Conservation (phyloP, 768 basidiomycete genomes). For the Rickenella mellea region DNA sequence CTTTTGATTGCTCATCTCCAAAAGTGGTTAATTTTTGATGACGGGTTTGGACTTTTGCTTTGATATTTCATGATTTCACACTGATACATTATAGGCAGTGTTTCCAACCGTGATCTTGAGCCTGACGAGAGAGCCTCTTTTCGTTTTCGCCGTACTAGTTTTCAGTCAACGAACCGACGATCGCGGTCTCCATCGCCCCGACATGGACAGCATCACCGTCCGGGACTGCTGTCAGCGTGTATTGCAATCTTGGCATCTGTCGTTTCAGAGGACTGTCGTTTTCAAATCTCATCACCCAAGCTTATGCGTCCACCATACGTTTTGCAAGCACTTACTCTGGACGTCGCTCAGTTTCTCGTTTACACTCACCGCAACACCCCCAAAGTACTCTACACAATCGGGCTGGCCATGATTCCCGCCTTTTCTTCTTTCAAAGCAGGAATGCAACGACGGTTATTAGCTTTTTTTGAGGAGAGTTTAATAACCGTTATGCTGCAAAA, state of each 20-base stretch:
- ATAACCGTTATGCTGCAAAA: conserved; percentile 44
- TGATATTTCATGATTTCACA: background rate
- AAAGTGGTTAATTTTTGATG: conserved; percentile 57
- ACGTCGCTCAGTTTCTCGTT: conserved; percentile 61
- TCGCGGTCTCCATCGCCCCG: conserved; percentile 45
- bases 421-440: conserved; percentile 56
- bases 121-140: conserved; percentile 26
- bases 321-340: conserved; percentile 62
- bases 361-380: conserved; percentile 43
- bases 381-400: conserved; percentile 46
- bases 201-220: conserved; percentile 23
- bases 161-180: conserved; percentile 31
- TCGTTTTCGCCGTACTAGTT: conserved; percentile 34
- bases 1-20: conserved; percentile 44
- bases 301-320: conserved; percentile 65
- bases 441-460: conserved; percentile 55
- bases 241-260: conserved; percentile 54
- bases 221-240: conserved; percentile 50
- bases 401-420: conserved; percentile 63
- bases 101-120: conserved; percentile 7
- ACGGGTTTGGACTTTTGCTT: conserved; percentile 26
- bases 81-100: background rate
- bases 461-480: conserved; percentile 59
- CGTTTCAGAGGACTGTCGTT: conserved; percentile 65
- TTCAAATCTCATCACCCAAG: conserved; percentile 45